A percentile compares a stretch with the other conserved stretches of the same genome.
These are phyloP conservation scores for Penicillium cosmopolitanum DNA, from an alignment of 495 filamentous ascomycete genomes.

Conservation along the genomic window DNA sequence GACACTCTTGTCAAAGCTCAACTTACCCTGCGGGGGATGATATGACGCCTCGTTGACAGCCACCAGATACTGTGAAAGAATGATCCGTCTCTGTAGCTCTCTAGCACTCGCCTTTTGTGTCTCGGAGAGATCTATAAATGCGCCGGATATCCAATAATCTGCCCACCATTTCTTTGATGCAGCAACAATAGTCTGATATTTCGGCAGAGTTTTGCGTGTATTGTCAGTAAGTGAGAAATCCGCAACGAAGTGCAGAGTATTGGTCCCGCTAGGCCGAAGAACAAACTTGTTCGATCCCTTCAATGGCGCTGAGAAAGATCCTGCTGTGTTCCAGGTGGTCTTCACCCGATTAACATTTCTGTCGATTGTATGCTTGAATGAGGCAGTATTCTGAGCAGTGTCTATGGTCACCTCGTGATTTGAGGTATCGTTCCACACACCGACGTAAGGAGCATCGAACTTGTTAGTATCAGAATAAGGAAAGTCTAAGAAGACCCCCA, in stretches of 20 bases:
- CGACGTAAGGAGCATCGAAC: slow-evolving; percentile 15
- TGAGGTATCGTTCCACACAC: slow-evolving; percentile 11
- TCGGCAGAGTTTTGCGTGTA: background rate
- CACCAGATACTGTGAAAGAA: slow-evolving; percentile 17
- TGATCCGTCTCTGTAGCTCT: slow-evolving; percentile 11
- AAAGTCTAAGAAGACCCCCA: slow-evolving; percentile 13
- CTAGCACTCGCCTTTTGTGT: slow-evolving; percentile 7
- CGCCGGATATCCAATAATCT: slow-evolving; percentile 8
- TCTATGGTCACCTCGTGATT: background rate
- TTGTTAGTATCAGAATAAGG: slow-evolving; percentile 10
- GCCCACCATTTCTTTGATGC: slow-evolving; percentile 11
- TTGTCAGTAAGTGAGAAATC: background rate
- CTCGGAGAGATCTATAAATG: slow-evolving; percentile 11
- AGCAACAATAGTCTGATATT: background rate
- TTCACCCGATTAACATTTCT: background rate
- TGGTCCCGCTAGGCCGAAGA: background rate
- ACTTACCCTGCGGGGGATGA: slow-evolving; percentile 22
- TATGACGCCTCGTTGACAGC: slow-evolving; percentile 16
- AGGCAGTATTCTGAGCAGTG: background rate
- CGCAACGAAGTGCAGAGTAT: slow-evolving; percentile 1
- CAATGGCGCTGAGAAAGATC: background rate
- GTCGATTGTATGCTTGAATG: slow-evolving; percentile 9
- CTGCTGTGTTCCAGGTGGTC: slow-evolving; percentile 3
- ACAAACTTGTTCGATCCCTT: slow-evolving; percentile 6
- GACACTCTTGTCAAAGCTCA: background rate